Percentiles rank a stretch among this genome's conserved stretches.
Conservation (phyloP, 176 grass and related monocot species). For the Thinopyrum elongatum region DNA sequence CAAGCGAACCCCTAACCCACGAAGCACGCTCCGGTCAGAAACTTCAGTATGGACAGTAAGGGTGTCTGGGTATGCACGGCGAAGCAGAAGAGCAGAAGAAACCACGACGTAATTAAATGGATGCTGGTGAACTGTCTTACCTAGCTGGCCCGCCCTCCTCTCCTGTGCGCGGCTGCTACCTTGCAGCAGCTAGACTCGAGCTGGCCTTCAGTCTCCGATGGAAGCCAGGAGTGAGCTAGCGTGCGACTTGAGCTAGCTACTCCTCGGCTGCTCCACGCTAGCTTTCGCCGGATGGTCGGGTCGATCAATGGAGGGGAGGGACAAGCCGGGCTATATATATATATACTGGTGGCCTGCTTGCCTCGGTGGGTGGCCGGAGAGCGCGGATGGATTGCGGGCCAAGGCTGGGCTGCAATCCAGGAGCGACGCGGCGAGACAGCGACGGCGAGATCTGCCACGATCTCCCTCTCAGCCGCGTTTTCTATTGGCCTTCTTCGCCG, state of each 20-base stretch:
- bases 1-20: constrained; percentile 5
- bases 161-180: not conserved
- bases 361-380: constrained; percentile 39
- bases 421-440: constrained; percentile 54
- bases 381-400: constrained; percentile 80
- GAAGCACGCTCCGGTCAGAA: not conserved
- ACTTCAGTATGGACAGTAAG: not conserved
- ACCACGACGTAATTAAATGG: not conserved
- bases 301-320: not conserved
- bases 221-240: not conserved
- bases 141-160: not conserved
- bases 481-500: constrained; percentile 75
- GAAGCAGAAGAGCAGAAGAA: not conserved
- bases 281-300: constrained; percentile 16
- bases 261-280: not conserved
- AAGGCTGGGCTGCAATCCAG: constrained; percentile 65
- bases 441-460: constrained; percentile 48
- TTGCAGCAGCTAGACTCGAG: not conserved
- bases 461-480: constrained; percentile 37
- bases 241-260: not conserved
- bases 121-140: not conserved
- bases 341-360: constrained; percentile 27
- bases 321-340: constrained; percentile 37
- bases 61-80: not conserved
- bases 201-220: not conserved